phyloP scores from a whole-genome alignment of 2,329 filamentous ascomycete genomes.

The Calonectria henricotiae region DNA sequence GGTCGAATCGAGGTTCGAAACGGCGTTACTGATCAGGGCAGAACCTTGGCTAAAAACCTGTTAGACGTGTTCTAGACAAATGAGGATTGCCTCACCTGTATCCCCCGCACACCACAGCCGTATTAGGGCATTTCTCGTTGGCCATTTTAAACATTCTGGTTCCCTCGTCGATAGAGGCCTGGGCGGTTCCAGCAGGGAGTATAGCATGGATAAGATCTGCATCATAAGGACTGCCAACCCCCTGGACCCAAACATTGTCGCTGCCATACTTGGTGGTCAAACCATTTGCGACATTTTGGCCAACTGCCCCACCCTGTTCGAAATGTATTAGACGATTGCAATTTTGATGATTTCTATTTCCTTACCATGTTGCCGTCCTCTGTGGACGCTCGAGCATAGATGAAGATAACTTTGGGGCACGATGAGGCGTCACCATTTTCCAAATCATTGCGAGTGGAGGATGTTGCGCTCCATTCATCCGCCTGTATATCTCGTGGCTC shows the following conservation, averaged over 20 bases:
- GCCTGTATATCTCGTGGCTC: not conserved
- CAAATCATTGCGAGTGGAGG: slow-evolving; percentile 50
- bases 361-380: slow-evolving; percentile 59
- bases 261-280: slow-evolving; percentile 49
- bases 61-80: not conserved
- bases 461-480: not conserved
- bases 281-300: slow-evolving; percentile 49
- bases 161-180: slow-evolving; percentile 59
- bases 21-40: slow-evolving; percentile 59
- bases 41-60: slow-evolving; percentile 55
- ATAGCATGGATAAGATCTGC: slow-evolving; percentile 57
- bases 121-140: slow-evolving; percentile 60
- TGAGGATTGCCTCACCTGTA: slow-evolving; percentile 41
- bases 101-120: slow-evolving; percentile 61
- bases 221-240: slow-evolving; percentile 60
- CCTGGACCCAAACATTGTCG: slow-evolving; percentile 60
- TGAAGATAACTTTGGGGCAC: slow-evolving; percentile 58
- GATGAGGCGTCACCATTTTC: slow-evolving; percentile 46
- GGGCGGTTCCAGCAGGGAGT: slow-evolving; percentile 56
- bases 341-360: not conserved
- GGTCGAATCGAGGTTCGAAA: slow-evolving; percentile 53
- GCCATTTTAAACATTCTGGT: slow-evolving; percentile 59
- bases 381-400: slow-evolving; percentile 58
- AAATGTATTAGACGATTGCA: not conserved
- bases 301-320: slow-evolving; percentile 30